Evolutionary conservation across 2,329 filamentous ascomycete genomes (phyloP), one percentile per base, ranked within the genome.

Genomic region (Venturia oleaginea): DNA sequence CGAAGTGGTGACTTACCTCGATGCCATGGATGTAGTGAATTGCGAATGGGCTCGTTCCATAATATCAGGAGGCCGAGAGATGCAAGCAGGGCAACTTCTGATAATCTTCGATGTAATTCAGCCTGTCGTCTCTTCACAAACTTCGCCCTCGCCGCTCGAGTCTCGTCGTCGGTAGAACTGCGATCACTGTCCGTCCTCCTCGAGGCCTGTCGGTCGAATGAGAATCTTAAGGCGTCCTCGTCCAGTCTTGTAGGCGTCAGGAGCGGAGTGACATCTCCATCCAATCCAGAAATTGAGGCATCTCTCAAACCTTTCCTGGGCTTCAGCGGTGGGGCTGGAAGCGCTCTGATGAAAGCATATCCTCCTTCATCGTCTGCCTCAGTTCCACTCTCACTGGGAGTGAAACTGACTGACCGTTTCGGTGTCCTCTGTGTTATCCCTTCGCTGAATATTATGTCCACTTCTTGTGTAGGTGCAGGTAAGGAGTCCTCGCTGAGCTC

Each of bases 311-410:
- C 92, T 76, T 96, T 97, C 72, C 89, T 87, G 38, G 85, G 81
- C 66, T 86, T 83, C 10, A 82, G 69, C n/a, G 83, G 87, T 2
- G 92, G 90, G 2, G 92, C 90, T 1, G 93, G 92, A 27, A 97
- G 78, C 0, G 92, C 89, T 73, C 89, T 94, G 65, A 96, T 80
- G 69, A 93, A 87, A 5, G 38, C 34, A 54, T 80, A 81, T 67
- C 92, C 89, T 4, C 46, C 51, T 75, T 97, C 93, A 77, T 97
- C 93, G 71, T 97, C 93, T 46, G 93, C 93, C 73, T 97, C 93
- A 22, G 92, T 96, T 30, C 93, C 93, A 73, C 92, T 96, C 69
- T 96, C 92, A 74, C 91, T 96, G 13, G 84, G 84, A 1, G 42
- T 65, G 15, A 43, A 51, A 10, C 46, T 51, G 11, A 34, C 17